Evolutionary conservation across 805 yeast genomes (phyloP).

Genomic region (Blastobotrys peoriensis): DNA sequence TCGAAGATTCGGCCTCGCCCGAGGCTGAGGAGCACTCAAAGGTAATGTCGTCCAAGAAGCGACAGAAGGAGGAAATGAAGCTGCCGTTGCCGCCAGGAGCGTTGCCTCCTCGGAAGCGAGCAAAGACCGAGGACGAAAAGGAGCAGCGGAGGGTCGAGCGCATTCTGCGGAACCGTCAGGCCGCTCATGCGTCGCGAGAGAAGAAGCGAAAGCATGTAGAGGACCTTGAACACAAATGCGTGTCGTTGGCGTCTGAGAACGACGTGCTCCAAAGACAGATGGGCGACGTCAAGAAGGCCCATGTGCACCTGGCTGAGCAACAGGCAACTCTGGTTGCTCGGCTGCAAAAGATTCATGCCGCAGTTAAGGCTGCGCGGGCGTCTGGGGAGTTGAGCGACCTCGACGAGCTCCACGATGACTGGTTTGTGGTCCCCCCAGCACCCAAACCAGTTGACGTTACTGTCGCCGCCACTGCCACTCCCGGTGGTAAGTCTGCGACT

Average conservation of each 20-base stretch:
- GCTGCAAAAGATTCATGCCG: slow-evolving; percentile 16
- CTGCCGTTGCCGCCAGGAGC: slow-evolving; percentile 37
- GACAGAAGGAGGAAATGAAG: slow-evolving; percentile 26
- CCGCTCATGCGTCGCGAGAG: slow-evolving; percentile 96
- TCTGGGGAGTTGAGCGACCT: slow-evolving; percentile 20
- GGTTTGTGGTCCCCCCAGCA: too few relatives aligned
- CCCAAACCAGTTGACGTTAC: background rate
- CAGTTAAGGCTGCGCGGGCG: slow-evolving; percentile 17
- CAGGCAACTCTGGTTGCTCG: slow-evolving; percentile 17
- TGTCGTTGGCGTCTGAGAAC: slow-evolving; percentile 24
- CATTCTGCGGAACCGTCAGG: slow-evolving; percentile 86
- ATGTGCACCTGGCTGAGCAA: slow-evolving; percentile 18
- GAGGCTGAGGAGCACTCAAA: too few relatives aligned
- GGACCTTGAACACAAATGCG: slow-evolving; percentile 57
- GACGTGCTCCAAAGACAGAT: slow-evolving; percentile 20
- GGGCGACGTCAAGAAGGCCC: slow-evolving; percentile 13
- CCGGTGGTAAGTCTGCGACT: background rate
- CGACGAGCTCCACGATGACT: slow-evolving; percentile 7
- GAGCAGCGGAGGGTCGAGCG: slow-evolving; percentile 94
- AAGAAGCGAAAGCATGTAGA: slow-evolving; percentile 92
- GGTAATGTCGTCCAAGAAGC: slow-evolving; percentile 15
- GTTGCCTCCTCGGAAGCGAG: slow-evolving; percentile 92
- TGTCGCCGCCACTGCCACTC: background rate
- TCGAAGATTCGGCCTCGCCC: background rate
- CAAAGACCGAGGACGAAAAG: slow-evolving; percentile 93